Conservation (phyloP, 2,329 filamentous ascomycete genomes). For the Fusarium sp. region DNA sequence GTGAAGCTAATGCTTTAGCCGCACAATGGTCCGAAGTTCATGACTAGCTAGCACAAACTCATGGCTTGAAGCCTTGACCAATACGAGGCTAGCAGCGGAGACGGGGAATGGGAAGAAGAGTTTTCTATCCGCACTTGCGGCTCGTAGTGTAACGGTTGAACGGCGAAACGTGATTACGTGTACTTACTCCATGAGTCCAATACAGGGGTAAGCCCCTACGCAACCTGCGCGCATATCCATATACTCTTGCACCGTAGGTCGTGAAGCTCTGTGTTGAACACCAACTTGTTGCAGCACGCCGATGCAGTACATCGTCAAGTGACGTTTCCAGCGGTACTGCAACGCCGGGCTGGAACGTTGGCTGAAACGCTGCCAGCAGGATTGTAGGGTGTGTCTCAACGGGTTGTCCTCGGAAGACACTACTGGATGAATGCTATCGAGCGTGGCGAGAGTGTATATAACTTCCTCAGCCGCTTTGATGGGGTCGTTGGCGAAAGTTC, state of each 20-base stretch:
- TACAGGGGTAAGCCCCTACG: conserved; percentile 30
- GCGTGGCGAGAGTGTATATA: conserved; percentile 31
- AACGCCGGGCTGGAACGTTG: conserved; percentile 20
- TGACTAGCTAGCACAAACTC: neutral
- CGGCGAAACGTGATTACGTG: neutral
- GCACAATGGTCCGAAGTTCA: neutral
- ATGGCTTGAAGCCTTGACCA: conserved; percentile 5
- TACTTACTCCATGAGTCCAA: conserved; percentile 36
- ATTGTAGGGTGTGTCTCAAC: conserved; percentile 28
- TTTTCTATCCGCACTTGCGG: neutral
- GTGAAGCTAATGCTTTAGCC: neutral
- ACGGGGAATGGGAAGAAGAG: neutral
- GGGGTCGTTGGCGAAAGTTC: conserved; percentile 27
- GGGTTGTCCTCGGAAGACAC: conserved; percentile 25
- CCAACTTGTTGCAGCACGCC: conserved; percentile 31
- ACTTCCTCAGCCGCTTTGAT: conserved; percentile 36
- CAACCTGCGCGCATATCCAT: conserved; percentile 37
- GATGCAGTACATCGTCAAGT: conserved; percentile 32
- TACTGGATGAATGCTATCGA: conserved; percentile 26
- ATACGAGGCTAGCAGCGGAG: neutral
- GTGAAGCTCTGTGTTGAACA: conserved; percentile 12
- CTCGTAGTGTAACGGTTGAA: neutral
- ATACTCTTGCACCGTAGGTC: conserved; percentile 22
- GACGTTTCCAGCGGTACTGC: conserved; percentile 35
- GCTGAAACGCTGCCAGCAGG: conserved; percentile 30